phyloP scores from a whole-genome alignment of 768 basidiomycete species.

The Udeniomyces megalosporus region DNA sequence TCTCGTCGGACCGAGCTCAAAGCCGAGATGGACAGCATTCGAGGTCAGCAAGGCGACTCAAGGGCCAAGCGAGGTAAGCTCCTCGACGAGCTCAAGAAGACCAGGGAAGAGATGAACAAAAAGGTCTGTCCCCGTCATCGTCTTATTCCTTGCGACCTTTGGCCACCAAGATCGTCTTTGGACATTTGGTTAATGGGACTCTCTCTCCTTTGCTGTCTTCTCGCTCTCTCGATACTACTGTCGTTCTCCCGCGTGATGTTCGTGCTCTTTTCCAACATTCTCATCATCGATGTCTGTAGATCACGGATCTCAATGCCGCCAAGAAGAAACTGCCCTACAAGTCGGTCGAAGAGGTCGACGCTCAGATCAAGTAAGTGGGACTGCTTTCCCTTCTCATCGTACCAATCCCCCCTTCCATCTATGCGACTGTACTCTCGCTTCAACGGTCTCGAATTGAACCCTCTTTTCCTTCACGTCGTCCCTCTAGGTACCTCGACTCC shows the following conservation, averaged over 20 bases:
- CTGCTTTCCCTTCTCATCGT: not conserved
- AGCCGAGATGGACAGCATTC: constrained; percentile 63
- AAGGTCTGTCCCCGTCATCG: constrained; percentile 41
- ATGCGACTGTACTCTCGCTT: not conserved
- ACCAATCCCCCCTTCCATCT: not conserved
- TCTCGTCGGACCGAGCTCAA: constrained; percentile 58
- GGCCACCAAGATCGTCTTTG: no score
- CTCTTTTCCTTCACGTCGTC: not conserved
- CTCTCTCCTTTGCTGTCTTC: not conserved
- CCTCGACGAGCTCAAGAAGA: constrained; percentile 56
- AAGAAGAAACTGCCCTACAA: constrained; percentile 65
- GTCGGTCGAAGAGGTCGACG: constrained; percentile 69
- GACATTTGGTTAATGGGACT: no score
- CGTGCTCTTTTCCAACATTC: not conserved
- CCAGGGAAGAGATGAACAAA: constrained; percentile 63
- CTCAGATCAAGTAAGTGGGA: constrained; percentile 55
- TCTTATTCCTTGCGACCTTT: not conserved
- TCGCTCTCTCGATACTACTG: not conserved
- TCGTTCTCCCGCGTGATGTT: no score
- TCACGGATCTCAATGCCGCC: constrained; percentile 70
- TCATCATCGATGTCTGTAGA: constrained; percentile 32
- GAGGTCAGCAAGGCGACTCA: constrained; percentile 57
- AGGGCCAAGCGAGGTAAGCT: constrained; percentile 46
- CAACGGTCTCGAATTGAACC: not conserved
- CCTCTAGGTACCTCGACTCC: constrained; percentile 57